Percentiles rank a stretch among this genome's conserved stretches.
These are phyloP conservation scores for Quercus suber DNA, from an alignment of 306 rosid species.

Conservation along the genomic window DNA sequence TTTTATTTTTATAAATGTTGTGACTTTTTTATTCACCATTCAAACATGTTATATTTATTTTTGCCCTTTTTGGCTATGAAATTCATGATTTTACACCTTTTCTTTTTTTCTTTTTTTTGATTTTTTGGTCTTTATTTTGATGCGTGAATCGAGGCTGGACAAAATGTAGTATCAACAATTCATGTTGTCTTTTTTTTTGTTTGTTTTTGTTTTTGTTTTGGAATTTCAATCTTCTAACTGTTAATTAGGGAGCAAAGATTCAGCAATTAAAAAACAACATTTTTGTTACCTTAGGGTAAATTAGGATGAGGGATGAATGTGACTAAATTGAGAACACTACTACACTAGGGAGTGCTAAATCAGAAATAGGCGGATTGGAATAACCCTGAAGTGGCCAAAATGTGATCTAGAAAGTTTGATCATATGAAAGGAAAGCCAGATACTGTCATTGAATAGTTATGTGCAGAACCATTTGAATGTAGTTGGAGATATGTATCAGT, in stretches of 20 bases:
- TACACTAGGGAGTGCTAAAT: neutral
- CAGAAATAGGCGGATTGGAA: neutral
- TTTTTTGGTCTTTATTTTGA: too few relatives aligned
- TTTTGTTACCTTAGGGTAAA: neutral
- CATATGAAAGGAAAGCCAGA: neutral
- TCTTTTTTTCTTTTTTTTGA: too few relatives aligned
- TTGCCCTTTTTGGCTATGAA: too few relatives aligned
- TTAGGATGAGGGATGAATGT: neutral
- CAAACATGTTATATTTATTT: too few relatives aligned
- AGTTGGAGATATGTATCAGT: neutral
- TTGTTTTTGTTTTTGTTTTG: neutral
- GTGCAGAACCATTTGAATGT: neutral
- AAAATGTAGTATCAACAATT: neutral
- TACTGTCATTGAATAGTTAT: neutral
- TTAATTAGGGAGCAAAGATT: neutral
- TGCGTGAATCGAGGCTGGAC: too few relatives aligned
- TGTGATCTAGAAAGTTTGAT: neutral
- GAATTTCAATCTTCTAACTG: neutral
- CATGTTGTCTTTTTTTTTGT: neutral
- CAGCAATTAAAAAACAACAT: neutral
- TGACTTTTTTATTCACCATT: too few relatives aligned
- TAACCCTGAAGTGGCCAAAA: neutral
- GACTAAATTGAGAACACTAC: neutral
- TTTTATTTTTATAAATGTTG: too few relatives aligned
- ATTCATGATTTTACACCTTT: too few relatives aligned